A percentile compares a stretch with the other conserved stretches of the same genome.
Conservation (phyloP, 208 protist genomes). For the Leishmania tarentolae region DNA sequence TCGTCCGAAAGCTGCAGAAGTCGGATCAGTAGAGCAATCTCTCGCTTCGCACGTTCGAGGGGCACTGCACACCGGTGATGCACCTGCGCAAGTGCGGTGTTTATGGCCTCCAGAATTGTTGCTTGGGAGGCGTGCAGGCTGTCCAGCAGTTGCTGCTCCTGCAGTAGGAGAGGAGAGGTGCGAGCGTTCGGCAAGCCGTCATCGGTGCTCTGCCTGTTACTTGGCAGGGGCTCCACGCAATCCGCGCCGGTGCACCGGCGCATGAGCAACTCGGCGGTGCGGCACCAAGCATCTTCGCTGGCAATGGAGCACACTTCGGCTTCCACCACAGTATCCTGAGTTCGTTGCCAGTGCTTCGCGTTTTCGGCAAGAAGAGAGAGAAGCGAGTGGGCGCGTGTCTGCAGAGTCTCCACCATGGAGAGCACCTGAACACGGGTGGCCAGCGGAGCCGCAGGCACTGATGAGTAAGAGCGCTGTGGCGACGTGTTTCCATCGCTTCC, state of each 20-base stretch:
- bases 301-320: slow-evolving; percentile 6
- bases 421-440: slow-evolving; percentile 11
- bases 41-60: slow-evolving; percentile 3
- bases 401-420: slow-evolving; percentile 26
- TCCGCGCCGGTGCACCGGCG: slow-evolving; percentile 1
- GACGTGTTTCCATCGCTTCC: not conserved
- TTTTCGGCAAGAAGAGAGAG: slow-evolving; percentile 56
- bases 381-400: slow-evolving; percentile 40
- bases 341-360: slow-evolving; percentile 46
- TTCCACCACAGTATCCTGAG: slow-evolving; percentile 33
- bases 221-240: not conserved
- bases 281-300: slow-evolving; percentile 16
- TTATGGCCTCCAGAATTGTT: slow-evolving; percentile 1
- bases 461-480: not conserved
- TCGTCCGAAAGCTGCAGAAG: slow-evolving; percentile 36
- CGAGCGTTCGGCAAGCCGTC: not conserved
- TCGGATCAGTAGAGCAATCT: slow-evolving; percentile 30
- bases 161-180: slow-evolving; percentile 11
- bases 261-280: slow-evolving; percentile 16
- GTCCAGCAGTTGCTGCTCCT: slow-evolving; percentile 31
- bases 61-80: slow-evolving; percentile 1
- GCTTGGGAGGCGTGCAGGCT: slow-evolving; percentile 9
- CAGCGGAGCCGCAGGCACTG: not conserved
- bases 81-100: slow-evolving; percentile 17
- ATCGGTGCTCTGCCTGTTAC: not conserved